Base-by-base conservation (phyloP, 1,284 basidiomycete genomes). In the Cryptococcus floricola region DNA sequence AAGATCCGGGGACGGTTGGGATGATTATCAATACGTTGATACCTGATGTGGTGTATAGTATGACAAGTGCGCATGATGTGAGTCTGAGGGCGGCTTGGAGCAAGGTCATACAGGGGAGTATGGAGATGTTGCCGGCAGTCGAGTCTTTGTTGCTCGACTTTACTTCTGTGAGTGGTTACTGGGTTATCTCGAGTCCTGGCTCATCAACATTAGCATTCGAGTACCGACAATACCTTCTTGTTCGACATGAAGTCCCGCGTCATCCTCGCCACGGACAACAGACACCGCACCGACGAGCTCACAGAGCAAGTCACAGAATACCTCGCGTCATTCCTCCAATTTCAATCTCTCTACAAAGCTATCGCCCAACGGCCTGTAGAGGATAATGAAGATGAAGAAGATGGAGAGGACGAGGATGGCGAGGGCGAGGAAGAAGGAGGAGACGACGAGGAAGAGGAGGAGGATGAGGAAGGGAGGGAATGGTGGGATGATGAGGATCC, bases 241-340 rank as follows among this genome's bases (percentile, higher is more conserved):
- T 97, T 97, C 67, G 95, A 98, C 71, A 85, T 86, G 4, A 83
- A 83, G 5, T 91, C 91, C 18, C 83, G 91, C 52, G 81, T 98
- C 37, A 95, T 93, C 66, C 82, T 98, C 19, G 92, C 92, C 1
- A 92, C 93, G 6, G 95, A 98, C 70, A 75, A 74, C 49, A 53
- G 72, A 12, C 69, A 73, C 52, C 61, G 70, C 4, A 75, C 73
- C 41, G 86, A 88, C 18, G 91, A 90, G 0, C 91, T 95, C 0
- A 89, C 96, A 28, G 94, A 97, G 72, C 83, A 87, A 53, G 85
- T 87, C 1, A 92, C 89, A 2, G 93, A 97, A 67, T 98, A 95
- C 68, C 81, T 97, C 18, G 84, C 87, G 52, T 91, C 92, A 80
- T 82, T 97, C 51, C 87, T 87, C 61, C 85, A 88, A 6, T 93